phyloP scores from a whole-genome alignment of 2,329 filamentous ascomycete genomes.

The Fusarium pseudograminearum region DNA sequence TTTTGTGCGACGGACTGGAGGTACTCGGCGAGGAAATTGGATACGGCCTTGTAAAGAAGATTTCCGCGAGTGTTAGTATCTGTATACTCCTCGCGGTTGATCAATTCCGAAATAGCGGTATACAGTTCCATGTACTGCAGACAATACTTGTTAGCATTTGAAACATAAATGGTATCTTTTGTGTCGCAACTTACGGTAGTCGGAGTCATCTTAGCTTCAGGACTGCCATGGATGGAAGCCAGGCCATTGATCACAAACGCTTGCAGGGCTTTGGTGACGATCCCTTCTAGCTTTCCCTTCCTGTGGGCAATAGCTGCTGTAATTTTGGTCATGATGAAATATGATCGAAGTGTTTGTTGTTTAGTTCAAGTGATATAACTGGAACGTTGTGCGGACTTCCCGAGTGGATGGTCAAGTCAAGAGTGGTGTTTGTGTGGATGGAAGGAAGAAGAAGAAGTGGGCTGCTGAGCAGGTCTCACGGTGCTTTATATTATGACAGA shows the following conservation, averaged over 20 bases:
- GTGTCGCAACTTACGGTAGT: neutral
- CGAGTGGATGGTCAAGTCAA: no score
- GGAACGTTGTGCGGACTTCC: no score
- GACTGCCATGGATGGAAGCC: neutral
- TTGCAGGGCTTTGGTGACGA: neutral
- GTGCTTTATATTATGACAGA: fast-evolving
- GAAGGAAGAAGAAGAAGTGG: no score
- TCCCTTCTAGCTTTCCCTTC: neutral
- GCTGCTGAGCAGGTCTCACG: no score
- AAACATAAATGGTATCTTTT: neutral
- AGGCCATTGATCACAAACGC: neutral
- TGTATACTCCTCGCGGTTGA: neutral
- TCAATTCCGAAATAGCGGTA: neutral
- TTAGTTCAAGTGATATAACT: no score
- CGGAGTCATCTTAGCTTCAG: neutral
- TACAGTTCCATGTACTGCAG: neutral
- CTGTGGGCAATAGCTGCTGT: neutral
- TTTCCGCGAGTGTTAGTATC: fast-evolving
- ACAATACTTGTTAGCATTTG: neutral
- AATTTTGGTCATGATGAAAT: neutral
- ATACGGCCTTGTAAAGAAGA: neutral
- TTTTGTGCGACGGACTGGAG: neutral
- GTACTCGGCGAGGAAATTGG: neutral
- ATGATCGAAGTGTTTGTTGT: neutral
- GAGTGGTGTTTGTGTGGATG: no score